Base-by-base conservation (phyloP, 192 early-diverging fungal species). In the Backusella parvicylindrica region DNA sequence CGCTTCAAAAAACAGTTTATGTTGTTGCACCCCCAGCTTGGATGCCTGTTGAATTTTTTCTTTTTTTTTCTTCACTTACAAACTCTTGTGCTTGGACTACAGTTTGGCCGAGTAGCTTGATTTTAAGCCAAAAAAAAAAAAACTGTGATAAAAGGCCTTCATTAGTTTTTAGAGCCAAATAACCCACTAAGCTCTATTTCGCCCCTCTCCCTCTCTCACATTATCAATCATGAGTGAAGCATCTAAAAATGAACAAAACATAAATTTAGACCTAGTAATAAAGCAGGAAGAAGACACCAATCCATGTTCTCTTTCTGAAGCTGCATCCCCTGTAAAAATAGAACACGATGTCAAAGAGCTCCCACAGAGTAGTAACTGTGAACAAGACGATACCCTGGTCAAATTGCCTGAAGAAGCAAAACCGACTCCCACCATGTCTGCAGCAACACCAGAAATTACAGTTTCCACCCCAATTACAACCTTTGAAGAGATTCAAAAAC, bases 401-500 rank as follows among this genome's bases (percentile, higher is more conserved):
- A 60, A 60, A 8, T 60, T 60, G 53, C 23, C 53, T 60, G 23
- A 60, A 28, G 53, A 60, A 60, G 53, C 26, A 60, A 60, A 60
- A 60, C 53, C 53, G 23, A 60, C 53, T 28, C 50, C 50, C n/a
- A n/a, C 50, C n/a, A n/a, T 53, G n/a, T n/a, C 50, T 53, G 50
- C 50, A 53, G 21, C 50, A 21, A 53, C 50, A 23, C 53, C 53
- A 28, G 53, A 60, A 60, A 60, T 60, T 28, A 28, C 53, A 28
- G 53, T 60, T 60, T 60, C 53, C 11, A 73, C 74, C 3, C 41
- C 65, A 23, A 75, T 68, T 6, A 77, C 77, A n/a, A 82, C 41
- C 16, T 82, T 82, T 73, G 81, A 76, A 76, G 77, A 82, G 47
- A 90, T 92, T 41, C 91, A 91, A 53, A 82, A 81, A 71, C 86